These are phyloP conservation scores for Trichopus zeylanicus DNA, from an alignment of 116 monocot genomes.

Conservation along the genomic window DNA sequence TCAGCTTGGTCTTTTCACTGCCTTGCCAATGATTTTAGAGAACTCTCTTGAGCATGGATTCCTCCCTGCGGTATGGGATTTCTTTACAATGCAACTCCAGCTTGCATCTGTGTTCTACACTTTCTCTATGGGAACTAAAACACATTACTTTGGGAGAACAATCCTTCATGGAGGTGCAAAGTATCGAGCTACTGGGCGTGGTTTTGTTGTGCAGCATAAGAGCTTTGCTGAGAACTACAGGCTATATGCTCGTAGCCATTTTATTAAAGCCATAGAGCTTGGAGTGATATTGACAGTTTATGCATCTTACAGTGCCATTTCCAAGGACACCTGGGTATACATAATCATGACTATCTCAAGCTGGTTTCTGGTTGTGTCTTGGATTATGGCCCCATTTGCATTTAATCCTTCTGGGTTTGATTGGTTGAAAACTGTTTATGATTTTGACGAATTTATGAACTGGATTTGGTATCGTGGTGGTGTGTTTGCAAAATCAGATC, in stretches of 20 bases:
- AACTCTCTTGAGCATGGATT: constrained; percentile 94
- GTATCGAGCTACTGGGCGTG: constrained; percentile 90
- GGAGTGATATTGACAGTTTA: constrained; percentile 81
- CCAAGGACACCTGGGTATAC: constrained; percentile 67
- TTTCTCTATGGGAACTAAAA: constrained; percentile 83
- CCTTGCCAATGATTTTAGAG: constrained; percentile 89
- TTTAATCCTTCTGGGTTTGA: constrained; percentile 95
- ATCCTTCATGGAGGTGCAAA: constrained; percentile 91
- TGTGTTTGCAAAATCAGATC: constrained; percentile 72
- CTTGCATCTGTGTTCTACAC: constrained; percentile 84
- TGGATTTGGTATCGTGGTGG: constrained; percentile 95
- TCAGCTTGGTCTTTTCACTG: constrained; percentile 87
- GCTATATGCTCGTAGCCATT: constrained; percentile 84
- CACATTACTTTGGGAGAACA: constrained; percentile 82
- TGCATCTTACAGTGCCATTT: constrained; percentile 69
- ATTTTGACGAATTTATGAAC: constrained; percentile 86
- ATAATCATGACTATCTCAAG: constrained; percentile 72
- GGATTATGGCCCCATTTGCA: constrained; percentile 89
- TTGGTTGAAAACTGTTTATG: constrained; percentile 93
- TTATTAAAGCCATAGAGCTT: constrained; percentile 88
- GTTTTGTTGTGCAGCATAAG: constrained; percentile 97
- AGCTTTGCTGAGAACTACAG: constrained; percentile 87
- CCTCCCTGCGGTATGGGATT: constrained; percentile 84
- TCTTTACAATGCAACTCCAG: constrained; percentile 87
- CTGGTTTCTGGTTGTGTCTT: constrained; percentile 88